Percentiles rank a stretch among this genome's conserved stretches.
Conservation (phyloP, 2,329 filamentous ascomycete species). For the Arthrobotrys conoides region DNA sequence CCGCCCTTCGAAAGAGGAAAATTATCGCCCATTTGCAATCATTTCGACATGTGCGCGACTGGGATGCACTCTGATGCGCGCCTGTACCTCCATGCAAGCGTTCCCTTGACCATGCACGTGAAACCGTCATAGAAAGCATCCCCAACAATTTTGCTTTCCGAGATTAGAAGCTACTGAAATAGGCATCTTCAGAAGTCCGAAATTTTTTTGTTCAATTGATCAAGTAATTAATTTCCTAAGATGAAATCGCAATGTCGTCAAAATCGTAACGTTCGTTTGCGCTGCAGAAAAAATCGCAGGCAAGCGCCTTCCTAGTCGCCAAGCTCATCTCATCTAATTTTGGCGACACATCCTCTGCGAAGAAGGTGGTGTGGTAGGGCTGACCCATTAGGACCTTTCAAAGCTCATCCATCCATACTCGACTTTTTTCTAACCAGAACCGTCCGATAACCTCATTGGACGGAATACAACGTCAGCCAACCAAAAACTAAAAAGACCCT, state of each 20-base stretch:
- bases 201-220: not conserved
- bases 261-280: not conserved
- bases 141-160: not conserved
- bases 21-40: not conserved
- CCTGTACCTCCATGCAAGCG: slow-evolving; percentile 8
- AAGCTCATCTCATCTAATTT: slow-evolving; percentile 54
- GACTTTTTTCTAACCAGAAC: not conserved
- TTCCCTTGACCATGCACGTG: slow-evolving; percentile 34
- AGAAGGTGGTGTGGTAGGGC: slow-evolving; percentile 50
- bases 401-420: slow-evolving; percentile 2
- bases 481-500: slow-evolving; percentile 9
- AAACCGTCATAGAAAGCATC: slow-evolving; percentile 10
- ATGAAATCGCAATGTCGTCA: slow-evolving; percentile 25
- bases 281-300: not conserved
- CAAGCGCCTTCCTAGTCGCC: slow-evolving; percentile 47
- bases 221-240: slow-evolving; percentile 9
- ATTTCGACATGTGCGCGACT: slow-evolving; percentile 48
- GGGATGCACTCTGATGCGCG: slow-evolving; percentile 29
- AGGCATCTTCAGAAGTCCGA: slow-evolving; percentile 11
- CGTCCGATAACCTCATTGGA: slow-evolving; percentile 35
- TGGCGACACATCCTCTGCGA: slow-evolving; percentile 35
- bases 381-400: slow-evolving; percentile 29
- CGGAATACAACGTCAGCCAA: not conserved
- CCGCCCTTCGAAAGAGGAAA: not conserved
- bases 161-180: slow-evolving; percentile 25